These are phyloP conservation scores for Primulina huaijiensis DNA, from an alignment of 257 asterid species.

Conservation along the genomic window DNA sequence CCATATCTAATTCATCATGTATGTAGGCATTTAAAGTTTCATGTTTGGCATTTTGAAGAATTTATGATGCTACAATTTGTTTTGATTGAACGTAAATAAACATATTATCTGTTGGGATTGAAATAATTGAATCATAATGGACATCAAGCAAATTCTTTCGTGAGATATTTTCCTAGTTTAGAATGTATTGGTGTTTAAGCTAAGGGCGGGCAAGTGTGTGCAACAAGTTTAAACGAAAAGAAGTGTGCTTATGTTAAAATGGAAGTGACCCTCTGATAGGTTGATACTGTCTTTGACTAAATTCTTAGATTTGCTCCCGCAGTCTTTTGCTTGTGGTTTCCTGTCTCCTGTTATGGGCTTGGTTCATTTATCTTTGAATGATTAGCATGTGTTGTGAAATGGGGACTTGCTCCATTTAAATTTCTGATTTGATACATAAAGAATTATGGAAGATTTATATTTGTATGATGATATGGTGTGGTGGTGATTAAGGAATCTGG, in stretches of 20 bases:
- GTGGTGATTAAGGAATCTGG: slow-evolving; percentile 70
- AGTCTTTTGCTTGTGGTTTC: neutral
- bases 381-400: neutral
- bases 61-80: neutral
- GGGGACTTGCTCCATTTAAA: neutral
- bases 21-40: neutral
- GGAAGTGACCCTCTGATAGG: neutral
- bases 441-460: neutral
- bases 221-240: too few relatives aligned
- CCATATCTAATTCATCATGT: too few relatives aligned
- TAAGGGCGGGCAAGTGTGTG: too few relatives aligned
- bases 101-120: neutral
- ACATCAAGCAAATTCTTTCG: neutral
- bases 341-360: neutral
- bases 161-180: neutral
- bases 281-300: too few relatives aligned
- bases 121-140: neutral
- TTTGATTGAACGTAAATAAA: neutral
- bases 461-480: slow-evolving; percentile 20
- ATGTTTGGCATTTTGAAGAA: neutral
- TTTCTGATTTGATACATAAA: neutral
- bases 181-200: neutral
- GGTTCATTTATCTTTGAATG: neutral
- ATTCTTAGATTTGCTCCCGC: neutral
- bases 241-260: neutral